Percentiles rank a stretch among this genome's conserved stretches.
Conservation (phyloP, 2,329 filamentous ascomycete species). For the Neopestalotiopsis clavispora region DNA sequence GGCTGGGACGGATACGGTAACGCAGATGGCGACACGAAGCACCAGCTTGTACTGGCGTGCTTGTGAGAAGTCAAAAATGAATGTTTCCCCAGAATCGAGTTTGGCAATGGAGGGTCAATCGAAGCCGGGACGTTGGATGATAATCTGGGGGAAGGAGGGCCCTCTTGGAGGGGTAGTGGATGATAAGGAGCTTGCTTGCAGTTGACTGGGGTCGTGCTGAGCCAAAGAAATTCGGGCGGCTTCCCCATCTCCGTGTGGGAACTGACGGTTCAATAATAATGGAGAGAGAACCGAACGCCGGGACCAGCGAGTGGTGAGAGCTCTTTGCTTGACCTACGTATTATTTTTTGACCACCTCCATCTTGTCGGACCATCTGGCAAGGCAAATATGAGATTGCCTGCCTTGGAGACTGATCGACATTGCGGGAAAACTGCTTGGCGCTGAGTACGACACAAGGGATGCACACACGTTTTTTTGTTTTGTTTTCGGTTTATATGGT, state of each 20-base stretch:
- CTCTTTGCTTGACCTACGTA: no score
- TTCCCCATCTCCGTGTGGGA: neutral
- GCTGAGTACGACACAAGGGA: neutral
- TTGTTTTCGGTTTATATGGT: neutral
- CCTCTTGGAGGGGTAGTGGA: slow-evolving; percentile 11
- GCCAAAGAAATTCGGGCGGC: neutral
- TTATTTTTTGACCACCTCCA: no score
- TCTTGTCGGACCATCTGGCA: no score
- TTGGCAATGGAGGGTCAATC: neutral
- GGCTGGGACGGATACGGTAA: neutral
- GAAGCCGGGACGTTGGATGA: slow-evolving; percentile 4
- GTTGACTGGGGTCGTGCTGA: neutral
- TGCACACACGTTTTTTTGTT: neutral
- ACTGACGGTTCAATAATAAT: neutral
- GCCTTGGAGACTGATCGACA: no score
- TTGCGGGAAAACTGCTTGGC: neutral
- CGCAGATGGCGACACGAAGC: neutral
- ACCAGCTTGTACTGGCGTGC: neutral
- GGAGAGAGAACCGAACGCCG: neutral
- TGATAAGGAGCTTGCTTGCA: slow-evolving; percentile 9
- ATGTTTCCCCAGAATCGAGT: neutral
- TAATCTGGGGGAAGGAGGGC: slow-evolving; percentile 1
- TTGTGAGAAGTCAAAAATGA: neutral
- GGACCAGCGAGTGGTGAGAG: neutral
- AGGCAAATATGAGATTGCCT: no score